A percentile compares a stretch with the other conserved stretches of the same genome.
phyloP scores from a whole-genome alignment of 2,329 filamentous ascomycete species.

The Trichoderma semiorbis region DNA sequence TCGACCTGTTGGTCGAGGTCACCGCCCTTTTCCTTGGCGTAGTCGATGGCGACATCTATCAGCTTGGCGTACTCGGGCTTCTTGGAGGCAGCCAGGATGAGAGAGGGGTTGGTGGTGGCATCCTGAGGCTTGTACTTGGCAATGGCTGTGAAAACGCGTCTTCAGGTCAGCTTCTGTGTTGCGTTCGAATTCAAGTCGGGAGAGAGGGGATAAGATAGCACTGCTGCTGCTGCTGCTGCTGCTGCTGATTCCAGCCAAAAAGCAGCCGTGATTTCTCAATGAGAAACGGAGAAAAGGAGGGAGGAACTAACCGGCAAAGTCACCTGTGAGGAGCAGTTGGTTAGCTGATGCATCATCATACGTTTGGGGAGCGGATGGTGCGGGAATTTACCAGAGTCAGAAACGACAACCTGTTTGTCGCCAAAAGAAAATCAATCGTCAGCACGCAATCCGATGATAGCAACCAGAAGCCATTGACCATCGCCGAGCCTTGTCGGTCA shows the following conservation, averaged over 20 bases:
- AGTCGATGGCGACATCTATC: constrained; percentile 79
- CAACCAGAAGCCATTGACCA: neutral
- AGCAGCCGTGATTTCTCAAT: neutral
- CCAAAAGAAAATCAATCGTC: constrained; percentile 9
- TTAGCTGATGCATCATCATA: constrained; percentile 24
- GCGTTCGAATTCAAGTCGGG: neutral
- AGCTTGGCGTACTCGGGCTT: constrained; percentile 93
- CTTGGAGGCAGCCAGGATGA: constrained; percentile 97
- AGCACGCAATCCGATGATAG: neutral
- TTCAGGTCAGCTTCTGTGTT: constrained; percentile 25
- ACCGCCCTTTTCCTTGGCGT: constrained; percentile 74
- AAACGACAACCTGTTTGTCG: constrained; percentile 79
- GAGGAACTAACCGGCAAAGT: constrained; percentile 68
- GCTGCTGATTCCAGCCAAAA: neutral
- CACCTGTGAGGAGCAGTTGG: constrained; percentile 47
- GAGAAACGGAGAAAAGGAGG: neutral
- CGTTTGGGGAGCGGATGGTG: constrained; percentile 22
- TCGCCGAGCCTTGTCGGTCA: neutral
- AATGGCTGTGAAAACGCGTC: constrained; percentile 64
- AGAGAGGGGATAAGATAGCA: neutral
- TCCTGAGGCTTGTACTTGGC: constrained; percentile 99
- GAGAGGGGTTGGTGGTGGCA: constrained; percentile 98
- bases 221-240: neutral
- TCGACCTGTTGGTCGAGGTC: constrained; percentile 81
- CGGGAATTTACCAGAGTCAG: constrained; percentile 78